phyloP scores from a whole-genome alignment of 257 asterid genomes.

The Nicotiana otophora region DNA sequence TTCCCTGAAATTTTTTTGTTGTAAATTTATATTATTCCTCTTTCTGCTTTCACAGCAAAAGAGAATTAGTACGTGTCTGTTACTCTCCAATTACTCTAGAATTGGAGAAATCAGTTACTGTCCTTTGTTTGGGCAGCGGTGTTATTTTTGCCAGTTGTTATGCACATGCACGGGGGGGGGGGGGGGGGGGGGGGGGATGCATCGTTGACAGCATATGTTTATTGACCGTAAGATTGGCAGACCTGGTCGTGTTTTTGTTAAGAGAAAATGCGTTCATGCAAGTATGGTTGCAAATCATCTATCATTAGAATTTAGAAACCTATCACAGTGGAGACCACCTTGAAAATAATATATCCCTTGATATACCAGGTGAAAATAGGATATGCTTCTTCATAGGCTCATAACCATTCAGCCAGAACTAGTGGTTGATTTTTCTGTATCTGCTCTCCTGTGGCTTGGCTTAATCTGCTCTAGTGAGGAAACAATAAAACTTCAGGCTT shows the following conservation, averaged over 20 bases:
- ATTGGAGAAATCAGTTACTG: background rate
- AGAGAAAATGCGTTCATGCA: background rate
- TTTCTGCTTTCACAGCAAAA: background rate
- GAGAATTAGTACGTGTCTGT: background rate
- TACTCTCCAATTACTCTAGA: background rate
- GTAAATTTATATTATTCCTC: background rate
- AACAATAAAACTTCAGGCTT: background rate
- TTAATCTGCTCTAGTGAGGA: background rate
- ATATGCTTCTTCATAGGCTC: background rate
- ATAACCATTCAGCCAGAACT: background rate
- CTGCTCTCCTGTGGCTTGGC: background rate
- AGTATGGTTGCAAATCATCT: background rate
- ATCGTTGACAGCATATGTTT: background rate
- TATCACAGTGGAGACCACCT: background rate
- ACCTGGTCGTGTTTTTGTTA: background rate
- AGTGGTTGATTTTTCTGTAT: background rate
- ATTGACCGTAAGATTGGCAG: background rate
- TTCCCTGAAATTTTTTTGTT: background rate
- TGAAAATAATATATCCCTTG: background rate
- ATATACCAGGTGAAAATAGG: background rate
- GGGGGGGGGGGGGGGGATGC: background rate
- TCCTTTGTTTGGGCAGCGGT: background rate
- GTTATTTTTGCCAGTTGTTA: background rate
- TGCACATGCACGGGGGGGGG: background rate
- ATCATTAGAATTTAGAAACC: background rate